phyloP scores from a whole-genome alignment of 176 grass and related monocot genomes.

The Metroxylon sagu region DNA sequence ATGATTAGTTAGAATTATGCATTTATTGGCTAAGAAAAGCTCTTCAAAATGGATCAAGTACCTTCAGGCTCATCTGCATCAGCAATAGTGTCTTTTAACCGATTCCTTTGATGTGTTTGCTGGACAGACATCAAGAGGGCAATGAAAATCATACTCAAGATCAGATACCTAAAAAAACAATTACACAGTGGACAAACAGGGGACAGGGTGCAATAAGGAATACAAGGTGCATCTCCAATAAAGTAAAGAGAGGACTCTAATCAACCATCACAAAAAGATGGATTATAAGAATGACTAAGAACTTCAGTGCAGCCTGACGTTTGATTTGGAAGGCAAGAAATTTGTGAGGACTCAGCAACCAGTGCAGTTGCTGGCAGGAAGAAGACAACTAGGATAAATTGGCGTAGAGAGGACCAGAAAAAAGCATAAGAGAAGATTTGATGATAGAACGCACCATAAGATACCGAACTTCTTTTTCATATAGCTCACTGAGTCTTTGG shows the following conservation, averaged over 20 bases:
- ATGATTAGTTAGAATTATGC: no score
- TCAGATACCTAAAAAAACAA: no score
- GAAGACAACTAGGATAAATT: background rate
- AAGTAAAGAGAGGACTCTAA: no score
- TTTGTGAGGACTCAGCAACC: no score
- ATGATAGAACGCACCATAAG: slow-evolving; percentile 53
- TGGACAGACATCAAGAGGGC: slow-evolving; percentile 29
- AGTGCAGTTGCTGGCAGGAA: no score
- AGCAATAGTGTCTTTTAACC: slow-evolving; percentile 80
- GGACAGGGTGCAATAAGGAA: no score
- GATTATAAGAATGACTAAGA: no score
- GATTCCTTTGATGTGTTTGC: slow-evolving; percentile 67
- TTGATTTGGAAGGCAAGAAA: no score
- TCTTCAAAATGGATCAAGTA: slow-evolving; percentile 14
- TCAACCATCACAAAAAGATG: no score
- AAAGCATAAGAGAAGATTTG: background rate
- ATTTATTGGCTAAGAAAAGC: background rate
- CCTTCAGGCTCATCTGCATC: slow-evolving; percentile 87
- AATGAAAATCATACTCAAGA: background rate
- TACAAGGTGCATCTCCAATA: no score
- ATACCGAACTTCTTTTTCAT: slow-evolving; percentile 96
- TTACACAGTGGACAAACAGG: no score
- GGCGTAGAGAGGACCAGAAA: background rate
- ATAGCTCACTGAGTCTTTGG: slow-evolving; percentile 80
- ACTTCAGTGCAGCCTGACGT: no score